phyloP scores from a whole-genome alignment of 768 basidiomycete species.

The Tylopilus sp. region DNA sequence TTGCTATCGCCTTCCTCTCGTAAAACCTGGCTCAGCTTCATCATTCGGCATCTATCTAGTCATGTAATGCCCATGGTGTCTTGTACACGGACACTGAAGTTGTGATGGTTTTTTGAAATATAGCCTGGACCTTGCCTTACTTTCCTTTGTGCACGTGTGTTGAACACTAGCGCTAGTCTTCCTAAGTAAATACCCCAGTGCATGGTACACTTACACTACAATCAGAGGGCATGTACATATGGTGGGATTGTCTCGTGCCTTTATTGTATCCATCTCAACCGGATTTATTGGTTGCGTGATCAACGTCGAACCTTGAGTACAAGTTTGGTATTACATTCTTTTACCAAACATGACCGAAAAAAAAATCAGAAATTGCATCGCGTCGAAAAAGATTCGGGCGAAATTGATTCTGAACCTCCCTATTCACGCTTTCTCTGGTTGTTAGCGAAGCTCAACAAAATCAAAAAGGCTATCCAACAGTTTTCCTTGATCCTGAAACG shows the following conservation, averaged over 20 bases:
- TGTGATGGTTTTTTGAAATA: slow-evolving; percentile 5
- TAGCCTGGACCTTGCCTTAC: slow-evolving; percentile 13
- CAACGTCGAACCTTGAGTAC: too few relatives aligned
- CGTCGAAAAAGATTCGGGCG: too few relatives aligned
- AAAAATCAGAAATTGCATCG: too few relatives aligned
- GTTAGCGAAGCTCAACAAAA: not conserved
- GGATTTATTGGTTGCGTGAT: too few relatives aligned
- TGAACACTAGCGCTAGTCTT: slow-evolving; percentile 23
- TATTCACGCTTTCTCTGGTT: too few relatives aligned
- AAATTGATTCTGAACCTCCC: too few relatives aligned
- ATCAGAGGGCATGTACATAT: not conserved
- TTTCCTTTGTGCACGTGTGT: slow-evolving; percentile 17
- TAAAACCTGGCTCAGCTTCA: slow-evolving; percentile 14
- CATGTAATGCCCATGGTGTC: not conserved
- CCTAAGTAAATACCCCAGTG: slow-evolving; percentile 16
- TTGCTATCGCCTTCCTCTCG: slow-evolving; percentile 38
- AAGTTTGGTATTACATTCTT: too few relatives aligned
- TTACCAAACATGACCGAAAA: too few relatives aligned
- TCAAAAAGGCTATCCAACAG: slow-evolving; percentile 29
- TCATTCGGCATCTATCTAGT: not conserved
- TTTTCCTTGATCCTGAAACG: slow-evolving; percentile 35
- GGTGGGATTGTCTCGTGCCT: not conserved
- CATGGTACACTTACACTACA: slow-evolving; percentile 19
- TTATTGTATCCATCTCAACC: not conserved
- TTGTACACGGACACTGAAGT: not conserved